Evolutionary conservation across 495 filamentous ascomycete species (phyloP), one percentile per base, ranked within the genome.

Genomic region (Annulohypoxylon bovei): DNA sequence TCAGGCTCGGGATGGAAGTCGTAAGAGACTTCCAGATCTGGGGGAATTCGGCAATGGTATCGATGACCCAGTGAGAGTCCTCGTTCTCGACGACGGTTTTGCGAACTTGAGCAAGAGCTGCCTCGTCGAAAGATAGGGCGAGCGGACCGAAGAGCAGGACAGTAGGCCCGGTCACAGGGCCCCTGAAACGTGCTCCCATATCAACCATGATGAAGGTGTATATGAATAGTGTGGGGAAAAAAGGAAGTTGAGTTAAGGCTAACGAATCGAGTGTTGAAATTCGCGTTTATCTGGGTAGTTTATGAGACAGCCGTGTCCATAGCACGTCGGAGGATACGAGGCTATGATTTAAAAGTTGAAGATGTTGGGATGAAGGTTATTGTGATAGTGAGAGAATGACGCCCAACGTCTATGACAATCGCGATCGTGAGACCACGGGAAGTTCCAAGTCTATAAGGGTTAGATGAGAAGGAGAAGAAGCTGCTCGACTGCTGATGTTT

Each of bases 41-140:
- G 28, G 73, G 67, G 37, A 77, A 66, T 39, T 74, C 72, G 32
- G 64, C 42, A 16, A 81, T 59, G 11, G 76, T 73, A 5, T 81
- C 71, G 7, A 78, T 47, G 33, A 79, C 70, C 80, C 79, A 83
- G 14, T 44, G 47, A 46, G 71, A 54, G 3, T 78, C 64, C 2
- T 73, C 70, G 1, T 68, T 63, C 6, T 78, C 74, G n/a, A 77
- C 63, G 6, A 80, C 57, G 2, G 67, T 62, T 22, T 67, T 70
- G 25, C 80, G 72, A 27, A 81, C 62, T 9, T 56, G 67, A 14
- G 53, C 28, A 25, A 79, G 77, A 14, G 75, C 68, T 2, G 67
- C 42, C 33, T 73, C 62, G 12, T 78, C 65, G 59, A 81, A 83
- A n/a, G 76, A 72, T 5, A 80, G 69, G 23, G 76, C 74, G 37